Base-by-base conservation (phyloP, 2,329 filamentous ascomycete species). In the Ceratocystis eucalypticola region DNA sequence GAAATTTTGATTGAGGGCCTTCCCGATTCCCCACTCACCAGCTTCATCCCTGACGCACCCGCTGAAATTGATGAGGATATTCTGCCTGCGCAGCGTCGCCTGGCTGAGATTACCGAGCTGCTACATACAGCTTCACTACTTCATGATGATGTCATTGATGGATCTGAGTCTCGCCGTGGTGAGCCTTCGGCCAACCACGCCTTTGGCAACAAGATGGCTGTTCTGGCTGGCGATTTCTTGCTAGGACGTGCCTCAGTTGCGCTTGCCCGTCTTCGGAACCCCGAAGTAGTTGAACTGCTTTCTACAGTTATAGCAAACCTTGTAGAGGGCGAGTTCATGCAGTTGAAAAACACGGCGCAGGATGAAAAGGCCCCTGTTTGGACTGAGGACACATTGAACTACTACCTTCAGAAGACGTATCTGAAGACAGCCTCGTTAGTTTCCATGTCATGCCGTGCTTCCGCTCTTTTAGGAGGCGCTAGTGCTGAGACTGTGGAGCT, bases 131-230 rank as follows among this genome's bases (percentile, higher is more conserved):
- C 94, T 0, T 97, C 93, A 1, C 83, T 99, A 20, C 85, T 99
- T 15, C 94, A 99, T 77, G 94, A 99, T 81, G 94, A 99, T 77
- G 94, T 99, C 37, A 96, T 99, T 73, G 94, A 99, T 74, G 89
- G 93, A 74, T 95, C 92, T 0, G 81, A 89, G 53, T 88, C 91
- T 10, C 85, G 94, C 66, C 88, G 94, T 68, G 89, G 90, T 37
- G 85, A 86, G 2, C 88, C 90, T 6, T 96, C 90, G 1, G 94
- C 94, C 41, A 99, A 99, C 75, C 83, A 94, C 69, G 89, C 92
- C 72, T 97, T 97, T 72, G 94, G 94, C 70, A 99, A 99, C 80
- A 99, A 99, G 77, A 97, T 99, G 93, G 93, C 94, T 15, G 93
- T 99, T 1, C 78, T 99, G 70, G 94, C 94, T 0, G 94, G 94